Percentiles rank a stretch among this genome's conserved stretches.
Conservation (phyloP, 2,329 filamentous ascomycete species). For the Epichloe uncinata region DNA sequence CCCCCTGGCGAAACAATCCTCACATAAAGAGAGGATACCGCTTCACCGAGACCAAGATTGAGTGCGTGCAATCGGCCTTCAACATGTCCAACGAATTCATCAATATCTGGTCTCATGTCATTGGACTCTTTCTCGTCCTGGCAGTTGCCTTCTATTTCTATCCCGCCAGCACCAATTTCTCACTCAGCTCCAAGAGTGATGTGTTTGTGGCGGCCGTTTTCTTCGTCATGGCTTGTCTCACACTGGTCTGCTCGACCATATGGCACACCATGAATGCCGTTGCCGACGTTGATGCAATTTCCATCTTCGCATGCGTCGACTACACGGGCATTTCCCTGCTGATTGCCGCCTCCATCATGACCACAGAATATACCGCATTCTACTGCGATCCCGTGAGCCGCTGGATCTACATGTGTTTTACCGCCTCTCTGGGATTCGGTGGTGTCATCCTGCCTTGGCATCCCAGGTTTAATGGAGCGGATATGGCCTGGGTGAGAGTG, state of each 20-base stretch:
- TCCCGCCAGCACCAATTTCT: conserved; percentile 76
- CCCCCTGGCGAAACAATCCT: conserved; percentile 89
- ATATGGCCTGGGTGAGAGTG: conserved; percentile 89
- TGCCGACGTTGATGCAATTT: conserved; percentile 76
- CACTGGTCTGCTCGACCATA: conserved; percentile 83
- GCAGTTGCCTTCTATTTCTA: conserved; percentile 93
- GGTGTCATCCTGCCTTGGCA: conserved; percentile 94
- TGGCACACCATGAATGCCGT: conserved; percentile 99
- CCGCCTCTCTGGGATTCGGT: conserved; percentile 66
- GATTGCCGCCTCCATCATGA: conserved; percentile 93
- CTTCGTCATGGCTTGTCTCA: conserved; percentile 92
- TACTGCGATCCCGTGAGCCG: conserved; percentile 89
- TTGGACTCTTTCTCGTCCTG: conserved; percentile 80
- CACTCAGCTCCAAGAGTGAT: conserved; percentile 72
- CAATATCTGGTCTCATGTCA: conserved; percentile 94
- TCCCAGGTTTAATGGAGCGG: conserved; percentile 78
- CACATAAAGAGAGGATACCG: conserved; percentile 88
- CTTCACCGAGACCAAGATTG: conserved; percentile 81
- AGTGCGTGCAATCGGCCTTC: conserved; percentile 76
- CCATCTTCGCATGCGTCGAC: conserved; percentile 93
- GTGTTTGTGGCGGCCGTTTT: conserved; percentile 86
- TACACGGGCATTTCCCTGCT: conserved; percentile 95
- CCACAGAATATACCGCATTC: conserved; percentile 95
- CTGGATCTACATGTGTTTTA: conserved; percentile 74
- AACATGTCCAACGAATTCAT: conserved; percentile 82